phyloP scores from a whole-genome alignment of 139 green algal genomes.

The Chlamydomonas asymmetrica region DNA sequence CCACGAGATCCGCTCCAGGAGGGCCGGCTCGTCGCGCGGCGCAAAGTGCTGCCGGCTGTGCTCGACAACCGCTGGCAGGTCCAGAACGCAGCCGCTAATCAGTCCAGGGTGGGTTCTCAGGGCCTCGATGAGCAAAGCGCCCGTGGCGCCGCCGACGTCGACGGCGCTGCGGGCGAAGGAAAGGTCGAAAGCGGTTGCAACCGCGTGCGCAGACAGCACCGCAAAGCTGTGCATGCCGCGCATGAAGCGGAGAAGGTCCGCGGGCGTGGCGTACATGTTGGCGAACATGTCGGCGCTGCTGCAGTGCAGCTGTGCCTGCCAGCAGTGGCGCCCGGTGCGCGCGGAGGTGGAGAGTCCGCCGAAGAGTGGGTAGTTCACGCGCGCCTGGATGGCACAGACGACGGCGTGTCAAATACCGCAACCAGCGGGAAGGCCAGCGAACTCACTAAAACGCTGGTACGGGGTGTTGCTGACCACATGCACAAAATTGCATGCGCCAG shows the following conservation, averaged over 20 bases:
- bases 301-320: slow-evolving; percentile 22
- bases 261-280: slow-evolving; percentile 27
- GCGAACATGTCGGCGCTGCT: slow-evolving; percentile 34
- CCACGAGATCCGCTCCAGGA: slow-evolving; percentile 31
- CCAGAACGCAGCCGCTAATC: slow-evolving; percentile 18
- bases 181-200: slow-evolving; percentile 45
- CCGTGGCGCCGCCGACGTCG: slow-evolving; percentile 44
- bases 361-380: slow-evolving; percentile 35
- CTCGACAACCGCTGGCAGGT: slow-evolving; percentile 36
- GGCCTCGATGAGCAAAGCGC: slow-evolving; percentile 27
- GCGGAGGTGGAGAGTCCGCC: slow-evolving; percentile 21
- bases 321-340: slow-evolving; percentile 25
- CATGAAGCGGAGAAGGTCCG: slow-evolving; percentile 42
- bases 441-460: background rate
- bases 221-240: slow-evolving; percentile 43
- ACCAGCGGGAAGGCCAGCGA: background rate
- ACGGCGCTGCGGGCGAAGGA: slow-evolving; percentile 5
- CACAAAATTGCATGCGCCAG: background rate
- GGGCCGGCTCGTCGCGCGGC: background rate
- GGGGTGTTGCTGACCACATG: background rate
- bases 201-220: slow-evolving; percentile 14
- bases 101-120: slow-evolving; percentile 22
- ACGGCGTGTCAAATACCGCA: background rate
- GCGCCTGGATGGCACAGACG: background rate
- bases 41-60: slow-evolving; percentile 29